Base-by-base conservation (phyloP, 2,329 filamentous ascomycete genomes). In the Epicoccum nigrum region DNA sequence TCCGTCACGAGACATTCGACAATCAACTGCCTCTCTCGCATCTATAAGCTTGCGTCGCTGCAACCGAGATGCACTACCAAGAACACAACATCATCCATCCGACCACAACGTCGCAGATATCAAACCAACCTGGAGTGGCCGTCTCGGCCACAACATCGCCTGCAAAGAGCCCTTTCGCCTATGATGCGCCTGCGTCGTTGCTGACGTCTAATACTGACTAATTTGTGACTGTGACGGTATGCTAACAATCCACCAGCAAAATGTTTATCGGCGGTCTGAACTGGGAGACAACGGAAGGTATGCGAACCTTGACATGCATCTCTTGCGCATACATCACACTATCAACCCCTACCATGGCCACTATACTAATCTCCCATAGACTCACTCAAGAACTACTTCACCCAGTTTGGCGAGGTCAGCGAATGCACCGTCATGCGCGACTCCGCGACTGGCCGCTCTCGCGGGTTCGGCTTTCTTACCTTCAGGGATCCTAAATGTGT, bases 341-440 rank as follows among this genome's bases (percentile, higher is more conserved):
- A 6, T 20, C 12, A 9, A 17, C 5, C 13, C 27, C 3, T 16
- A 4, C 6, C 19, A 19, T 8, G 8, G 8, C 6, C 9, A 32
- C 12, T 19, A 2, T 39, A 13, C 54, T 55, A 56, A 52, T 48
- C 11, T 3, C 17, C 30, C 45, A 38, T 70, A 99, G 94, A 99
- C 80, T 97, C 94, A 7, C 83, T 99, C 21, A 90, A 92, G 63
- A 90, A 97, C 60, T 99, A 99, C 74, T 99, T 99, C 74, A 92
- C 93, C 11, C 92, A 97, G 66, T 99, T 96, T 71, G 94, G 94
- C 54, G 94, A 99, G 73, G 94, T 99, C 35, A 84, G 93, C 23
- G 94, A 99, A 78, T 97, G 94, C 73, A 99, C 94, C 13, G 94
- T 99, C n/a, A 99, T 99, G 94, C 86, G 94, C 60, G 94, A 99